Conservation (phyloP, 176 grass and related monocot genomes). For the Canna indica region DNA sequence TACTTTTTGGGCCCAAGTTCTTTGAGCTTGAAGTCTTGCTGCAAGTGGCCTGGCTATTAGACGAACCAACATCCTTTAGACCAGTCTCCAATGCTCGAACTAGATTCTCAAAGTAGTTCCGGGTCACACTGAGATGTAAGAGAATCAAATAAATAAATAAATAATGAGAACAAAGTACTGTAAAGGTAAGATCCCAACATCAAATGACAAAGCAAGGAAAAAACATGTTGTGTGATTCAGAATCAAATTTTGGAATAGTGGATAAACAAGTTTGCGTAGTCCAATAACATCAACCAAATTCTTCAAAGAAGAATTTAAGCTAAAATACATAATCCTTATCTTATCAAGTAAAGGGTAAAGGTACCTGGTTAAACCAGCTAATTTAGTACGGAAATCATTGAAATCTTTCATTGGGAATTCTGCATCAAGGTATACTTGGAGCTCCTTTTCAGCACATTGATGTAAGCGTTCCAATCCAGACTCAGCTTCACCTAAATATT, state of each 20-base stretch:
- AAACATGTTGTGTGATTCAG: background rate
- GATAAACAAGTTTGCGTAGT: background rate
- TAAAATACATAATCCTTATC: background rate
- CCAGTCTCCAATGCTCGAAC: slow-evolving; percentile 90
- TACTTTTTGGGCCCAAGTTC: slow-evolving; percentile 49
- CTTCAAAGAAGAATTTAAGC: too few relatives aligned
- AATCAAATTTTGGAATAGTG: background rate
- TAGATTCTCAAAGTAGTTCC: slow-evolving; percentile 98
- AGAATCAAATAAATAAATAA: background rate
- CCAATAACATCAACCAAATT: background rate
- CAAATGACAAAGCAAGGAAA: background rate
- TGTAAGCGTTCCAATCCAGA: slow-evolving; percentile 94
- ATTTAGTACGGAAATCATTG: slow-evolving; percentile 96
- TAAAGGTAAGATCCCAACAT: background rate
- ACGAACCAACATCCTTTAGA: slow-evolving; percentile 87
- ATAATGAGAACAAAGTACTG: background rate
- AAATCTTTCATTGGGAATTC: slow-evolving; percentile 84
- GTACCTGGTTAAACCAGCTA: slow-evolving; percentile 95
- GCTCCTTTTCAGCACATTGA: slow-evolving; percentile 98
- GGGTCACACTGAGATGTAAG: slow-evolving; percentile 53
- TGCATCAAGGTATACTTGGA: slow-evolving; percentile 88
- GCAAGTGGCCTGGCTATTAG: slow-evolving; percentile 51
- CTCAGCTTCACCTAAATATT: slow-evolving; percentile 81
- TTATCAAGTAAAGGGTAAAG: background rate
- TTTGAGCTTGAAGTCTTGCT: slow-evolving; percentile 71